phyloP scores from a whole-genome alignment of 192 early-diverging fungal species.

The Glomus cerebriforme region DNA sequence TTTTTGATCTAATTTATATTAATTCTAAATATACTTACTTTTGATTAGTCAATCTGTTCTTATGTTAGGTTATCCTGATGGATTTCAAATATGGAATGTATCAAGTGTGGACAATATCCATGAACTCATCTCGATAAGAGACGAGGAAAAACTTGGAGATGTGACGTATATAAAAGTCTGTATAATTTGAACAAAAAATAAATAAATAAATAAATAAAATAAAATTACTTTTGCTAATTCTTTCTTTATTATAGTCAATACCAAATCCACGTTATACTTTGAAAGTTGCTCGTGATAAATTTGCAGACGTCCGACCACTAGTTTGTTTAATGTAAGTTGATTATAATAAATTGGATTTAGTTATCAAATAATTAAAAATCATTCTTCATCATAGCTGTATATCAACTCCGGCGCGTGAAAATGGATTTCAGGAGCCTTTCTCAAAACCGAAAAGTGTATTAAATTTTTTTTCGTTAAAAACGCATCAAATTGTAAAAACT shows the following conservation, averaged over 20 bases:
- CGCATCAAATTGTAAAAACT: conserved; percentile 49
- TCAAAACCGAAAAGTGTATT: conserved; percentile 35
- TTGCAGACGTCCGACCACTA: conserved; percentile 48
- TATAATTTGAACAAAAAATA: neutral
- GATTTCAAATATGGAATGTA: conserved; percentile 82
- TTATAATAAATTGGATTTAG: neutral
- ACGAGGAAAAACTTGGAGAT: conserved; percentile 44
- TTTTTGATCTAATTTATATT: neutral
- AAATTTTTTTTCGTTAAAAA: conserved; percentile 62
- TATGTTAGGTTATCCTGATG: conserved; percentile 69
- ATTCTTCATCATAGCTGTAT: neutral
- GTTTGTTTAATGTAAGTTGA: conserved; percentile 50
- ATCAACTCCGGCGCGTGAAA: neutral
- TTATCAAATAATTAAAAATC: neutral
- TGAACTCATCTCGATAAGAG: conserved; percentile 65
- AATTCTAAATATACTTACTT: neutral
- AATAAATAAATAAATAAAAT: neutral
- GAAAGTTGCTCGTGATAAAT: conserved; percentile 38
- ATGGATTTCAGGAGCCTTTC: conserved; percentile 25
- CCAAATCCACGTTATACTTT: conserved; percentile 34
- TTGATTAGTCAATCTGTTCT: conserved; percentile 49
- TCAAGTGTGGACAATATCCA: conserved; percentile 64
- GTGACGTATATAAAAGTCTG: conserved; percentile 56
- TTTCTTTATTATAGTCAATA: conserved; percentile 32
- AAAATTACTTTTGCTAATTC: neutral